phyloP scores from a whole-genome alignment of 768 basidiomycete genomes.

The Cystobasidium ongulense region DNA sequence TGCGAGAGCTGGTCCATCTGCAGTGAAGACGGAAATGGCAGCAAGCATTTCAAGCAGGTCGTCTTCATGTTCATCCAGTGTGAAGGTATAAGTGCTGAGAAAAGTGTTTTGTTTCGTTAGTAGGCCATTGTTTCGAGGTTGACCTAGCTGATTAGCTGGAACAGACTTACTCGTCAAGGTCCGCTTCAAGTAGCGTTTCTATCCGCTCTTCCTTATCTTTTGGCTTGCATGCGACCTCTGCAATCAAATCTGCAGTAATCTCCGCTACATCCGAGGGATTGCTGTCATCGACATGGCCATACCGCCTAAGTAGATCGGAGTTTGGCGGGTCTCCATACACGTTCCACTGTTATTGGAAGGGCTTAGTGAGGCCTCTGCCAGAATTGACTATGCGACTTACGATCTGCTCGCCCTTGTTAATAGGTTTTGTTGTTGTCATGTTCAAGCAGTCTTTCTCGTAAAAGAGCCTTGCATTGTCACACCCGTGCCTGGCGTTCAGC shows the following conservation, averaged over 20 bases:
- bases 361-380: background rate
- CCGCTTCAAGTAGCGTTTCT: conserved; percentile 88
- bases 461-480: conserved; percentile 80
- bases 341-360: conserved; percentile 61
- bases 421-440: conserved; percentile 71
- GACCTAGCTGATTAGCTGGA: background rate
- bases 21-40: conserved; percentile 58
- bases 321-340: conserved; percentile 92
- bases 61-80: conserved; percentile 49
- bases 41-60: conserved; percentile 51
- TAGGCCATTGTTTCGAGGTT: background rate
- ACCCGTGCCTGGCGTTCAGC: conserved; percentile 76
- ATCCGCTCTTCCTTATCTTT: conserved; percentile 55
- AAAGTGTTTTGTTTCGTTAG: conserved; percentile 52
- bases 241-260: conserved; percentile 36
- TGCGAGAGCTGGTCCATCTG: conserved; percentile 56
- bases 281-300: conserved; percentile 75
- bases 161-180: conserved; percentile 66
- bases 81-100: conserved; percentile 50
- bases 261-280: conserved; percentile 41
- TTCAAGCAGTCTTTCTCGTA: conserved; percentile 62
- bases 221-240: conserved; percentile 40
- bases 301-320: conserved; percentile 81
- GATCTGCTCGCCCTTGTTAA: conserved; percentile 75
- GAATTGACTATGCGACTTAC: conserved; percentile 49